Conservation (phyloP, 106 monocot genomes). For the Vanilla planifolia region DNA sequence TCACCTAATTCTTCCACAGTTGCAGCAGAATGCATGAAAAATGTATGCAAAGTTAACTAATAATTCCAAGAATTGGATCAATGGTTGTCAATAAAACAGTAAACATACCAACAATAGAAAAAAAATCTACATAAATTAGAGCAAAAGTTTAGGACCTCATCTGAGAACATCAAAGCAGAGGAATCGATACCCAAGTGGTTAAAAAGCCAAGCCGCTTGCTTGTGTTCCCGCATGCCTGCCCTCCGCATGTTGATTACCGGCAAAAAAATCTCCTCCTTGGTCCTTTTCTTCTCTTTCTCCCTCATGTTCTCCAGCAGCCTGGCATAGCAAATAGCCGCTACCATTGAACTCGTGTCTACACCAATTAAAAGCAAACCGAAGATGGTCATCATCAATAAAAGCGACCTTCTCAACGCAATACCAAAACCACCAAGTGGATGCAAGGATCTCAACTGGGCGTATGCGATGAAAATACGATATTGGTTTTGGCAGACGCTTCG, state of each 20-base stretch:
- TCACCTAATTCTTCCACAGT: neutral
- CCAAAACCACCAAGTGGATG: neutral
- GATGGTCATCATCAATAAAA: neutral
- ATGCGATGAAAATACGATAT: constrained; percentile 33
- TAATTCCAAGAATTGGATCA: too few species aligned
- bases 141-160: constrained; percentile 31
- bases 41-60: too few species aligned
- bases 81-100: too few species aligned
- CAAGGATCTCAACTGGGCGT: constrained; percentile 18
- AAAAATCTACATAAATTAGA: neutral
- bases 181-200: constrained; percentile 46
- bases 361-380: neutral
- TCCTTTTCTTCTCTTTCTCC: constrained; percentile 1
- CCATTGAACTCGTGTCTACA: constrained; percentile 41
- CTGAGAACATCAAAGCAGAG: constrained; percentile 40
- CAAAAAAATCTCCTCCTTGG: constrained; percentile 16
- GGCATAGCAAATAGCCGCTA: constrained; percentile 47
- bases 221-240: constrained; percentile 31
- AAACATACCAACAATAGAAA: neutral
- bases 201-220: constrained; percentile 58
- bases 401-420: neutral
- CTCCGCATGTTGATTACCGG: constrained; percentile 50
- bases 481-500: constrained; percentile 14
- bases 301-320: constrained; percentile 42
- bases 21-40: neutral